A percentile compares a stretch with the other conserved stretches of the same genome.
These are phyloP conservation scores for Mallotus repandus DNA, from an alignment of 441 rosid genomes.

Conservation along the genomic window DNA sequence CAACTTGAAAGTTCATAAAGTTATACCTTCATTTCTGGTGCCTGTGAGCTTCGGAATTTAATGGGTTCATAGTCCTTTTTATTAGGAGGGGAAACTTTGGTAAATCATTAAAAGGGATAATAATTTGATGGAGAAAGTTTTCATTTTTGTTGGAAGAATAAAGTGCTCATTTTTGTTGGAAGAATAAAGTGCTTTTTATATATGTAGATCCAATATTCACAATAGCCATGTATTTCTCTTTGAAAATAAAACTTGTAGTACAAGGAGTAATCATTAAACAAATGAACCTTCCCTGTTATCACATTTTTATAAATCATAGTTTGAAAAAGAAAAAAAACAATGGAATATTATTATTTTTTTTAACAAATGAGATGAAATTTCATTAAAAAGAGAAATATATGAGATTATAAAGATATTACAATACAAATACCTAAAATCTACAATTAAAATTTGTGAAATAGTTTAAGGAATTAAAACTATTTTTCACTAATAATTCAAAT, in stretches of 20 bases:
- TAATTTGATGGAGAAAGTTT: not conserved
- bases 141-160: not conserved
- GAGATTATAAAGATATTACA: no score
- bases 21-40: not conserved
- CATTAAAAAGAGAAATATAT: no score
- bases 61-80: not conserved
- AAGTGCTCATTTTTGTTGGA: not conserved
- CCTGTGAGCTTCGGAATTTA: not conserved
- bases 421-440: no score
- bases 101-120: not conserved
- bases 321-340: not conserved
- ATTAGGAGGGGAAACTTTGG: not conserved
- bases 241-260: not conserved
- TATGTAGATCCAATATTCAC: not conserved
- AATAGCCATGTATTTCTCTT: not conserved
- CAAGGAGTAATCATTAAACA: not conserved
- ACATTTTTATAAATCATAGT: not conserved
- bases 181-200: not conserved
- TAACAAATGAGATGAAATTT: no score
- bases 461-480: no score
- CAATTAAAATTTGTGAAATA: no score
- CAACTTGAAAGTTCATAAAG: not conserved
- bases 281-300: not conserved
- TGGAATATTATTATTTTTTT: no score
- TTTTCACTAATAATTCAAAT: no score